Conservation (phyloP, 345 rosid genomes). For the Ailanthus altissimus region DNA sequence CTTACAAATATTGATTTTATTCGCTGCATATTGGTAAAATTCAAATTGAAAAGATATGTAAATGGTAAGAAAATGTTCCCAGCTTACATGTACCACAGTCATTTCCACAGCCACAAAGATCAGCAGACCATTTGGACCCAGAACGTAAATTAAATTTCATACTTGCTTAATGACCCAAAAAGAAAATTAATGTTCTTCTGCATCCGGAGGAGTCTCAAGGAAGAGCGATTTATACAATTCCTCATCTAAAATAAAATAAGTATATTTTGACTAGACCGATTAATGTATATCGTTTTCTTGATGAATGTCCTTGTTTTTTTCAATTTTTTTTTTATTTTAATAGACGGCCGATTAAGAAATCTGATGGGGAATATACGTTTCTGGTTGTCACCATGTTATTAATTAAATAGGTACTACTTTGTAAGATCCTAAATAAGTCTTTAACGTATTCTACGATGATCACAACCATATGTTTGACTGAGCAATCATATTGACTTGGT, state of each 20-base stretch:
- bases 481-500: neutral
- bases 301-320: neutral
- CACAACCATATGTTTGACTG: neutral
- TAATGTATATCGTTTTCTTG: neutral
- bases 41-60: too few relatives aligned
- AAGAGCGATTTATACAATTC: neutral
- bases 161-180: neutral
- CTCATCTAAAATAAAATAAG: neutral
- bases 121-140: constrained; percentile 13
- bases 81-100: constrained; percentile 15
- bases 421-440: neutral
- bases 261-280: neutral
- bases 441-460: neutral
- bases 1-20: neutral
- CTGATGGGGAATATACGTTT: neutral
- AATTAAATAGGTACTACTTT: neutral
- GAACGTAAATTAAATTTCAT: neutral
- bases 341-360: neutral
- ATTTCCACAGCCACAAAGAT: constrained; percentile 10
- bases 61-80: too few relatives aligned
- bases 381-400: too few relatives aligned
- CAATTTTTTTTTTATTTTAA: neutral
- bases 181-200: too few relatives aligned
- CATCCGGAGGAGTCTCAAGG: neutral
- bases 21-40: too few relatives aligned